These are phyloP conservation scores for Capronia coronata DNA, from an alignment of 2,329 filamentous ascomycete species.

Conservation along the genomic window DNA sequence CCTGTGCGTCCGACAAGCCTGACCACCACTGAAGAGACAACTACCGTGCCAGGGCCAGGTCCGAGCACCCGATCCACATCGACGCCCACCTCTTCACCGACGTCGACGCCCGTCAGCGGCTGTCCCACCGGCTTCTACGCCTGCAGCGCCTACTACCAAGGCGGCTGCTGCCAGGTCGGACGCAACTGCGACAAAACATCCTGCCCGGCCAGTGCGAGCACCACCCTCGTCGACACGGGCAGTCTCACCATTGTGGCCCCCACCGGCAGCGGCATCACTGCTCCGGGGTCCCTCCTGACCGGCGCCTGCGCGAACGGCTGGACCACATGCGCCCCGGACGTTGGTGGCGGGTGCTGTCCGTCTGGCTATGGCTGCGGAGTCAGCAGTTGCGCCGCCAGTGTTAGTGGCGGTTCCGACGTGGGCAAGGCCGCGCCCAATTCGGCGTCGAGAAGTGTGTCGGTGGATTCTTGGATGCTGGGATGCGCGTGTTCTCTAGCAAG, in stretches of 20 bases:
- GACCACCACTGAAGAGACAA: constrained; percentile 16
- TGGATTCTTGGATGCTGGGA: not conserved
- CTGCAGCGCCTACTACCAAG: constrained; percentile 71
- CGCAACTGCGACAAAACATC: constrained; percentile 75
- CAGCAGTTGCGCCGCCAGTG: constrained; percentile 60
- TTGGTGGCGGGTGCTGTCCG: constrained; percentile 77
- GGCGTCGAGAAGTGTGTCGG: not conserved
- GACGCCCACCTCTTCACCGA: constrained; percentile 21
- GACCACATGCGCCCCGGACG: constrained; percentile 62
- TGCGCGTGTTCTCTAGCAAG: not conserved
- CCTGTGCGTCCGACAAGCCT: constrained; percentile 37
- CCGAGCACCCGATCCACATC: constrained; percentile 35
- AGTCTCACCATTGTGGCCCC: constrained; percentile 65
- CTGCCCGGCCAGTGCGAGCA: constrained; percentile 59
- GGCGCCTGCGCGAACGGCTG: constrained; percentile 69
- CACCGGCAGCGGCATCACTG: constrained; percentile 39
- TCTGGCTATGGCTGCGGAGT: constrained; percentile 66
- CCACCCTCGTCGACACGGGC: constrained; percentile 54
- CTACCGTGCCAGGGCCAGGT: constrained; percentile 26
- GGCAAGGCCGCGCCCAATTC: constrained; percentile 34
- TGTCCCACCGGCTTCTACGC: constrained; percentile 92
- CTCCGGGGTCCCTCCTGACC: constrained; percentile 30
- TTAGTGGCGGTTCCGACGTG: constrained; percentile 39
- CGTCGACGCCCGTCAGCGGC: constrained; percentile 32
- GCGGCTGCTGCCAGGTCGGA: constrained; percentile 83